A percentile compares a stretch with the other conserved stretches of the same genome.
Conservation (phyloP, 75 land plant genomes). For the Pinus albicaulis region DNA sequence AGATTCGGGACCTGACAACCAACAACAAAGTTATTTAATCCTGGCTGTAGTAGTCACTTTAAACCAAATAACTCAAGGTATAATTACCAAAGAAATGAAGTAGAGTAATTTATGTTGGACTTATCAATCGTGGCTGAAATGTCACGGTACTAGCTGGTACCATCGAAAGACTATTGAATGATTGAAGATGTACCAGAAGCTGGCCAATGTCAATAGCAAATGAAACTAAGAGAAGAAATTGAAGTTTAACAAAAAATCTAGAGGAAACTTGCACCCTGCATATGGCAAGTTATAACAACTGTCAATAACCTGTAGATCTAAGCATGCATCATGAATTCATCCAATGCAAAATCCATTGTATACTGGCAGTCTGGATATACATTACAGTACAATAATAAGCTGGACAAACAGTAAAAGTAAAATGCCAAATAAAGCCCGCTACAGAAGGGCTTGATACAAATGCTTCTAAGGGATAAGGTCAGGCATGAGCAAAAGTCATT, state of each 20-base stretch:
- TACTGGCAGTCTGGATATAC: neutral
- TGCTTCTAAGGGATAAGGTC: neutral
- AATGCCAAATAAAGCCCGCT: neutral
- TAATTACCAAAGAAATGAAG: neutral
- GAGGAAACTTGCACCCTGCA: neutral
- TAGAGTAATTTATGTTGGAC: neutral
- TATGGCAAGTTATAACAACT: neutral
- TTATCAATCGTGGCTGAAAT: neutral
- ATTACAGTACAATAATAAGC: neutral
- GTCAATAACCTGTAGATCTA: neutral
- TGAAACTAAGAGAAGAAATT: neutral
- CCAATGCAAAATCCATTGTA: no score
- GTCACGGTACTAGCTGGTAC: neutral
- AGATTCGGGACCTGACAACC: neutral
- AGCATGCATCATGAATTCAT: neutral
- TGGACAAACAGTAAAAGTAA: neutral
- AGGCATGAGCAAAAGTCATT: conserved; percentile 2
- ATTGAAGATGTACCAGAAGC: neutral
- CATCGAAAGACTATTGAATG: neutral
- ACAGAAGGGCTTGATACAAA: neutral
- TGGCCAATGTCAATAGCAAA: neutral
- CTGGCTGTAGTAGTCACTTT: no score
- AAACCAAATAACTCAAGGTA: neutral
- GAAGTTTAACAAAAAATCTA: neutral
- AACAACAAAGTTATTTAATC: neutral